Conservation (phyloP, 768 basidiomycete species). For the Sistotremastrum niveocremeum region DNA sequence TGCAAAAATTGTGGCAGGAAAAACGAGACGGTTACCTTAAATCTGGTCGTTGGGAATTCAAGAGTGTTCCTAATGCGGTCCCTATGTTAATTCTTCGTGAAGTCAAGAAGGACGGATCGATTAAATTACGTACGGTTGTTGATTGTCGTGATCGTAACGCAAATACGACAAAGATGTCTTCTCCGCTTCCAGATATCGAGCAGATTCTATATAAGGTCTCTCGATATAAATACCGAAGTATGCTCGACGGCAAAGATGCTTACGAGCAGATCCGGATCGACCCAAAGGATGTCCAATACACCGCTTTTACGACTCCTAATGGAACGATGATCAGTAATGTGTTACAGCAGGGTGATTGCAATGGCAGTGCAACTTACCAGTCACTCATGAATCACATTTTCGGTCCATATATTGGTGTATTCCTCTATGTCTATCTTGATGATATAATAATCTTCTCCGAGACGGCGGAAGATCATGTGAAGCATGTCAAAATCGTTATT, state of each 20-base stretch:
- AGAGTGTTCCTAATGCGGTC: slow-evolving; percentile 13
- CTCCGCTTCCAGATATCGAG: slow-evolving; percentile 17
- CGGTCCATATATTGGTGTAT: slow-evolving; percentile 15
- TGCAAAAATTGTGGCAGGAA: slow-evolving; percentile 12
- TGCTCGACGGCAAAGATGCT: slow-evolving; percentile 18
- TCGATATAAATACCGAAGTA: slow-evolving; percentile 7
- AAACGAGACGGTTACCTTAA: slow-evolving; percentile 18
- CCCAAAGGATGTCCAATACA: too few species aligned
- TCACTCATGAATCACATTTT: slow-evolving; percentile 30
- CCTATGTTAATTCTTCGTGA: slow-evolving; percentile 23
- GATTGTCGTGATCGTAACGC: slow-evolving; percentile 18
- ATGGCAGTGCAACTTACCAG: slow-evolving; percentile 27
- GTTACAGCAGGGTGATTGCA: slow-evolving; percentile 21
- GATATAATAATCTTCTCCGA: slow-evolving; percentile 23
- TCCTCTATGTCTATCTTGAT: slow-evolving; percentile 23
- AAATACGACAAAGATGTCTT: slow-evolving; percentile 17
- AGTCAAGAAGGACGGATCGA: slow-evolving; percentile 9
- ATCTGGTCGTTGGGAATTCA: slow-evolving; percentile 19
- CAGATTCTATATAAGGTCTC: slow-evolving; percentile 13
- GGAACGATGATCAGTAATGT: slow-evolving; percentile 31
- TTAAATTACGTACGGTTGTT: slow-evolving; percentile 11
- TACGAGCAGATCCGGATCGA: slow-evolving; percentile 19
- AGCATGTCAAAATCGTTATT: slow-evolving; percentile 20
- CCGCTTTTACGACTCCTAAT: slow-evolving; percentile 23
- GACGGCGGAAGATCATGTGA: slow-evolving; percentile 15